Conservation (phyloP, 2,329 filamentous ascomycete species). For the Fusarium sp. region DNA sequence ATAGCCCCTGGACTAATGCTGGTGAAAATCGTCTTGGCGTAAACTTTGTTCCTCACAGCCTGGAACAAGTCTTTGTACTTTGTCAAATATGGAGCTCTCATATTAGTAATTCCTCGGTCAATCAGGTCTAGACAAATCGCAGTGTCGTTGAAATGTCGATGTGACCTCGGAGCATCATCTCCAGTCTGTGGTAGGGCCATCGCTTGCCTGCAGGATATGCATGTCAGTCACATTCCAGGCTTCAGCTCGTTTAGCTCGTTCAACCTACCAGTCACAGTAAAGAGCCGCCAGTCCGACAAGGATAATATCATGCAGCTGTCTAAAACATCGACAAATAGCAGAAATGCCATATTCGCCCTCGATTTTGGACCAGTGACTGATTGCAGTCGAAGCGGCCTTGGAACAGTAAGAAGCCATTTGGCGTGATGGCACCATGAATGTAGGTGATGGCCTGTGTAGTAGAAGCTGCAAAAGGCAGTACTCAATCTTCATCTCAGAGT, state of each 20-base stretch:
- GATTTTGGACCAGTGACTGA: neutral
- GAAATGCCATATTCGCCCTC: neutral
- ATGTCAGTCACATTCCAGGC: neutral
- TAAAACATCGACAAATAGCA: neutral
- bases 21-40: neutral
- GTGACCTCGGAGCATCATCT: neutral
- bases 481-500: conserved; percentile 3
- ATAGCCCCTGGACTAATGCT: neutral
- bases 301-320: neutral
- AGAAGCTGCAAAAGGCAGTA: neutral
- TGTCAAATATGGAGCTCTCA: accelerated
- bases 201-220: neutral
- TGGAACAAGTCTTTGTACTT: neutral
- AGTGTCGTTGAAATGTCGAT: neutral
- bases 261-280: neutral
- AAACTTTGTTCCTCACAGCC: neutral
- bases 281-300: neutral
- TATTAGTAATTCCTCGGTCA: accelerated
- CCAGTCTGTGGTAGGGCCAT: neutral
- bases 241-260: neutral
- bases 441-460: neutral
- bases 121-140: neutral
- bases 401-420: neutral
- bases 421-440: neutral
- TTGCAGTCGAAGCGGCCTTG: neutral